Conservation (phyloP, 306 rosid genomes). For the Rosa chinensis region DNA sequence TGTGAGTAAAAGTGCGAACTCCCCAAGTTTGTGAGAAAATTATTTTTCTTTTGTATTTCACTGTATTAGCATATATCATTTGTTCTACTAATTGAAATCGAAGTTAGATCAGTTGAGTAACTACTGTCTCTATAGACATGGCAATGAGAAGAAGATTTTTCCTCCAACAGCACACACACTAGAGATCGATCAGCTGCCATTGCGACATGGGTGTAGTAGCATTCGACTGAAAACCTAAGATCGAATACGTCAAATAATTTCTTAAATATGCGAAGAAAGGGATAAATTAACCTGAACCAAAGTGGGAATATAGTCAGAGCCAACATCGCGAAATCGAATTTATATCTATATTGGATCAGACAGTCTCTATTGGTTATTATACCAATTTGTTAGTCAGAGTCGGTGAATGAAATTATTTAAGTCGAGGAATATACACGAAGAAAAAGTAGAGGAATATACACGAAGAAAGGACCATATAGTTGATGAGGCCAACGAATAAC, state of each 20-base stretch:
- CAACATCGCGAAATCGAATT: neutral
- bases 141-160: neutral
- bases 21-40: slow-evolving; percentile 9
- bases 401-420: neutral
- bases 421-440: neutral
- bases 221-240: neutral
- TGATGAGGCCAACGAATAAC: neutral
- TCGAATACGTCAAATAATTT: neutral
- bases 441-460: neutral
- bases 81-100: neutral
- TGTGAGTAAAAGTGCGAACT: slow-evolving; percentile 20
- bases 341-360: neutral
- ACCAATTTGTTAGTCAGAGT: neutral
- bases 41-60: neutral
- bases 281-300: neutral
- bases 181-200: neutral
- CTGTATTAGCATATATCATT: neutral
- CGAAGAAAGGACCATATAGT: neutral
- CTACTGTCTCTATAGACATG: neutral
- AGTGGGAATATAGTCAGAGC: slow-evolving; percentile 53
- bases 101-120: neutral
- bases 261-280: neutral
- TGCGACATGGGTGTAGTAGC: neutral
- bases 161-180: neutral
- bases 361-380: slow-evolving; percentile 6